Conservation (phyloP, 805 yeast genomes). For the Metschnikowia gruessii region DNA sequence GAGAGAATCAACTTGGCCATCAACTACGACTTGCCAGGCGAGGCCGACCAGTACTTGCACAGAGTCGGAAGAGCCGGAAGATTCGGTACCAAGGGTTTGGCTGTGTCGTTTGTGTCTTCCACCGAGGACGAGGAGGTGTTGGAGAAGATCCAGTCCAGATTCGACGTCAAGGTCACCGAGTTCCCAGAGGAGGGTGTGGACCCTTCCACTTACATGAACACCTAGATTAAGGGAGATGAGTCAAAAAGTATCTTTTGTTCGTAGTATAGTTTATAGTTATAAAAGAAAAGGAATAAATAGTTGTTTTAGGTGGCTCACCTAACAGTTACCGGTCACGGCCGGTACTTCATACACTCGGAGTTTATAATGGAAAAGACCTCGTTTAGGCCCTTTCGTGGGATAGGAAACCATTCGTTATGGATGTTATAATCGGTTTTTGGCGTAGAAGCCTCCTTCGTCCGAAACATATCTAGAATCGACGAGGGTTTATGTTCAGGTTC, state of each 20-base stretch:
- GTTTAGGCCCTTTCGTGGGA: slow-evolving; percentile 36
- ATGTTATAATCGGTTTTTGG: slow-evolving; percentile 25
- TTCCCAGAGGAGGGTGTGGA: slow-evolving; percentile 99
- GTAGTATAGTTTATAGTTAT: too few relatives aligned
- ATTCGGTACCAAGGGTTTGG: slow-evolving; percentile 98
- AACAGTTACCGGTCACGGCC: too few relatives aligned
- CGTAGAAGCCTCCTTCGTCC: slow-evolving; percentile 7
- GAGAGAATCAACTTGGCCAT: slow-evolving; percentile 98
- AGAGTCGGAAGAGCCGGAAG: slow-evolving; percentile 99
- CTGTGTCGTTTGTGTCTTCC: slow-evolving; percentile 82
- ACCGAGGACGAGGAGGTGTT: slow-evolving; percentile 88
- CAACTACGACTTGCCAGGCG: slow-evolving; percentile 93
- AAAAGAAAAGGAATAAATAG: too few relatives aligned
- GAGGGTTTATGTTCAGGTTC: background rate
- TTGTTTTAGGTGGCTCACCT: too few relatives aligned
- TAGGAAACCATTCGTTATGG: slow-evolving; percentile 58
- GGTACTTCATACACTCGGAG: slow-evolving; percentile 13
- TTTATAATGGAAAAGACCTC: slow-evolving; percentile 18
- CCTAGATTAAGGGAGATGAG: slow-evolving; percentile 39
- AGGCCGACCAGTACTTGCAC: slow-evolving; percentile 97
- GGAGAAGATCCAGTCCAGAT: slow-evolving; percentile 92
- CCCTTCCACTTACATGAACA: slow-evolving; percentile 96
- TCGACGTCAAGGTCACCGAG: slow-evolving; percentile 90
- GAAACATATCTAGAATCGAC: slow-evolving; percentile 8
- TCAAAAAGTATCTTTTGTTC: background rate